A percentile compares a stretch with the other conserved stretches of the same genome.
phyloP scores from a whole-genome alignment of 305 asterid species.

The Coffea humblotiana region DNA sequence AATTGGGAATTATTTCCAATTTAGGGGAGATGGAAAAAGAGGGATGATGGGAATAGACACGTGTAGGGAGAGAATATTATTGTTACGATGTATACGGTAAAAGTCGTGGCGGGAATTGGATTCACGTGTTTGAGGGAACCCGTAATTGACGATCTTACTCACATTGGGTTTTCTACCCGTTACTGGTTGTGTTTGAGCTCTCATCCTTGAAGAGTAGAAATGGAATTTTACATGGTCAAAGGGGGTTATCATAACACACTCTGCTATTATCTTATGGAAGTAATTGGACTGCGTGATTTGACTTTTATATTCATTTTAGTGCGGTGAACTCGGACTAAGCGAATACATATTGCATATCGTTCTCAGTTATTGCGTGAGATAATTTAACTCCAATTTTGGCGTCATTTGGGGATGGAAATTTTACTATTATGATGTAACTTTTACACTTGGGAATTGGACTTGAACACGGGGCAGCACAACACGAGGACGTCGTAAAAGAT shows the following conservation, averaged over 20 bases:
- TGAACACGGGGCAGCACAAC: too few relatives aligned
- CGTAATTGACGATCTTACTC: slow-evolving; percentile 1
- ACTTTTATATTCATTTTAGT: too few relatives aligned
- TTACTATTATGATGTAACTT: neutral
- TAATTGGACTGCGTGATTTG: too few relatives aligned
- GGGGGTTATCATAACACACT: too few relatives aligned
- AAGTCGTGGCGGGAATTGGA: slow-evolving; percentile 34
- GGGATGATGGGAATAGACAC: slow-evolving; percentile 22
- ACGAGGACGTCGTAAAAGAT: too few relatives aligned
- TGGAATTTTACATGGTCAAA: too few relatives aligned
- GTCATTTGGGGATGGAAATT: too few relatives aligned
- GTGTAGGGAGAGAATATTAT: slow-evolving; percentile 24
- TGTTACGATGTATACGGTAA: slow-evolving; percentile 10
- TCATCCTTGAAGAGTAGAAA: neutral
- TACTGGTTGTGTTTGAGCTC: neutral
- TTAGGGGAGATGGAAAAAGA: neutral
- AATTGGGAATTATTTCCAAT: neutral
- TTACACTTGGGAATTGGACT: too few relatives aligned
- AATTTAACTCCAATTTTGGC: neutral
- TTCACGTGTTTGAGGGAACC: neutral
- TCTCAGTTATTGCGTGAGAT: neutral
- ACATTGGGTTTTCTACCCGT: neutral
- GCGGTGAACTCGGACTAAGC: too few relatives aligned
- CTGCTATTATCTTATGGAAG: too few relatives aligned
- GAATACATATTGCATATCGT: too few relatives aligned